Evolutionary conservation across 2,329 filamentous ascomycete genomes (phyloP), one percentile per base, ranked within the genome.

Genomic region (Phoma sp.): DNA sequence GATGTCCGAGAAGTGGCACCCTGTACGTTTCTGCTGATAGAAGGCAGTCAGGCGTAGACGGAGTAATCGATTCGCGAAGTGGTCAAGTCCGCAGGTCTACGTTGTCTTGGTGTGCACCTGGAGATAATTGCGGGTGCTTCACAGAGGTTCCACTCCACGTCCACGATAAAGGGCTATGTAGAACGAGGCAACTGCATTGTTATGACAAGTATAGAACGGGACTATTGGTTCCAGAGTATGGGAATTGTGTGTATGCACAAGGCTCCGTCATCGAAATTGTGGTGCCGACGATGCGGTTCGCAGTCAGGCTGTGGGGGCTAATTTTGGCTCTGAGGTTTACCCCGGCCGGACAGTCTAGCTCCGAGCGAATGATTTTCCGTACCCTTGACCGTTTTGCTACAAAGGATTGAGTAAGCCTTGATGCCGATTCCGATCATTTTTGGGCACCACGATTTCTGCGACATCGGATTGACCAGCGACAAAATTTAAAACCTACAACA

Each of bases 121-220:
- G 10, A 4, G 18, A 18, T n/a, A 37, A 14, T 39, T 29, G 29
- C 36, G 11, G 15, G 7, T 40, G 36, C 34, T 21, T 37, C 23
- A 42, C 25, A 12, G 43, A 11, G 15, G 17, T 28, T 14, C 14
- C 25, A 33, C 29, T 14, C 14, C 25, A 33, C 29, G 4, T 36
- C 7, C 14, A 37, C n/a, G 17, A 45, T 10, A 11, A 15, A 30
- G 33, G 21, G 45, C 33, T 7, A 34, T n/a, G 28, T 15, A 30
- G 15, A 36, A 40, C 17, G 23, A 45, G 18, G 18, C 21, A 48
- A 29, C 17, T 30, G 34, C 45, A 34, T 40, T 21, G 17, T 40
- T 17, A 36, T 23, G 45, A 49, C 51, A 54, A 45, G 45, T 49
- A 40, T 54, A 54, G 51, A 49, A 49, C 21, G 9, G 39, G n/a